These are phyloP conservation scores for Penicillium sp. DNA, from an alignment of 2,329 filamentous ascomycete species.

Conservation along the genomic window DNA sequence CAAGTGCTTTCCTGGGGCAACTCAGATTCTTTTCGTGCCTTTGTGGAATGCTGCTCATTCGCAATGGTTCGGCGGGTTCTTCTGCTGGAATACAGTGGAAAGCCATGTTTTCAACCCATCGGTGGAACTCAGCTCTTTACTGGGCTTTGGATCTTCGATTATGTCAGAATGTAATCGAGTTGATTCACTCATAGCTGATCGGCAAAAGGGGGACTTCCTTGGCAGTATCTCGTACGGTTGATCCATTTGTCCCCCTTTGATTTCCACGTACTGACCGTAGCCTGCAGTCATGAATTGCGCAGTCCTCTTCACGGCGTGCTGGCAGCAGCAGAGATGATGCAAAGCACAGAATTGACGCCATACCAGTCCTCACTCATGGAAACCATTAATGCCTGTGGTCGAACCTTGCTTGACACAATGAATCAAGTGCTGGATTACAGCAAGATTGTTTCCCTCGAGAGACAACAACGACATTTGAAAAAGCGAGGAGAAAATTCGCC, in stretches of 20 bases:
- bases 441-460: constrained; percentile 50
- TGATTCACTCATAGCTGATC: constrained; percentile 41
- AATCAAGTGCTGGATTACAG: constrained; percentile 48
- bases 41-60: constrained; percentile 37
- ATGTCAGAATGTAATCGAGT: constrained; percentile 43
- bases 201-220: constrained; percentile 57
- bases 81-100: constrained; percentile 31
- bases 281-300: constrained; percentile 10
- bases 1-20: constrained; percentile 27
- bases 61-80: constrained; percentile 34
- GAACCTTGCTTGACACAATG: constrained; percentile 52
- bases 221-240: constrained; percentile 47
- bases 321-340: constrained; percentile 15
- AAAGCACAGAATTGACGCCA: constrained; percentile 23
- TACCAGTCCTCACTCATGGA: constrained; percentile 44
- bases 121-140: constrained; percentile 38
- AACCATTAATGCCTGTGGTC: constrained; percentile 53
- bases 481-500: constrained; percentile 6
- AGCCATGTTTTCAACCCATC: constrained; percentile 25
- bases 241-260: not conserved
- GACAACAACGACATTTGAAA: constrained; percentile 12
- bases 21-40: constrained; percentile 33
- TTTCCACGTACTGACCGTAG: not conserved
- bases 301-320: constrained; percentile 15
- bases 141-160: constrained; percentile 39